phyloP scores from a whole-genome alignment of 169 alveolate genomes.

The Plasmodium sp. region DNA sequence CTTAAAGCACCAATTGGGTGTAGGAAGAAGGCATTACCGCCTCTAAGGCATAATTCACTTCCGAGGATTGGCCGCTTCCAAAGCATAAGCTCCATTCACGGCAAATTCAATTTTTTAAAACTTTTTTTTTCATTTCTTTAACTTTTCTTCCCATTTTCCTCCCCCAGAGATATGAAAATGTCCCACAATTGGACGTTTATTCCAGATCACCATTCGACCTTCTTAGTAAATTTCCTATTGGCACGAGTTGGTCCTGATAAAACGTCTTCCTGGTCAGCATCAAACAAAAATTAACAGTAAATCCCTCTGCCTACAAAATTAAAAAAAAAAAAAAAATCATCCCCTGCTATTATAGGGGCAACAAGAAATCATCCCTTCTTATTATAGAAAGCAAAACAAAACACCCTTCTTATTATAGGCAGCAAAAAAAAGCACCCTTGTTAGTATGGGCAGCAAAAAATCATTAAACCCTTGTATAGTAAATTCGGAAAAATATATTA shows the following conservation, averaged over 20 bases:
- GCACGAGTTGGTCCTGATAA: not conserved
- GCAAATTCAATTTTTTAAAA: not conserved
- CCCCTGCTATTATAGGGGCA: too few relatives aligned
- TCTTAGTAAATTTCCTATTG: not conserved
- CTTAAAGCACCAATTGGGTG: not conserved
- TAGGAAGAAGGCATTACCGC: not conserved
- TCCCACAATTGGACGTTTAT: not conserved
- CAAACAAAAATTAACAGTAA: not conserved
- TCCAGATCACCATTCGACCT: not conserved
- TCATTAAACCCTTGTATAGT: too few relatives aligned
- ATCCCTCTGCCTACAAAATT: not conserved
- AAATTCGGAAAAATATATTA: too few relatives aligned
- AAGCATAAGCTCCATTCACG: not conserved
- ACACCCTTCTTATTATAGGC: too few relatives aligned
- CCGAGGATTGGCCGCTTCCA: not conserved
- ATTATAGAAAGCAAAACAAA: too few relatives aligned
- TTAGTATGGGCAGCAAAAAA: too few relatives aligned
- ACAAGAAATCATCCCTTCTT: too few relatives aligned
- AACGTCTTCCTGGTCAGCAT: not conserved
- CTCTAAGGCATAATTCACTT: not conserved
- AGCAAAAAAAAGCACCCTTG: too few relatives aligned
- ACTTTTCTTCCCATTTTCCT: not conserved
- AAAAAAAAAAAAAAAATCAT: too few relatives aligned
- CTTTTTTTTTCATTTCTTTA: not conserved
- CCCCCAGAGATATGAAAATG: not conserved